phyloP scores from a whole-genome alignment of 164 flowering plant genomes.

The Aristolochia contorta region DNA sequence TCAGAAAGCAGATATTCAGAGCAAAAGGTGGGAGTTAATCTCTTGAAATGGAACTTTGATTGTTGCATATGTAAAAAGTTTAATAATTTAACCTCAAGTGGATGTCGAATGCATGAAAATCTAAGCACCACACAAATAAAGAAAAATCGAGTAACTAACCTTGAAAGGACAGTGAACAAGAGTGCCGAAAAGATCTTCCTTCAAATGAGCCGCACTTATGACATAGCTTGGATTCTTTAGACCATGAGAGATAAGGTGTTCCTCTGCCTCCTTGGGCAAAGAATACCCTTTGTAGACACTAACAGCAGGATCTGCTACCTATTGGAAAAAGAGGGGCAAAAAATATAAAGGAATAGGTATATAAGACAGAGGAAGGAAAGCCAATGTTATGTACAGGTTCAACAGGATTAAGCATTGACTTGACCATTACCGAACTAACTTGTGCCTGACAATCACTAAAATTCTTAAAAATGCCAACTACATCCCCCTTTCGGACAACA shows the following conservation, averaged over 20 bases:
- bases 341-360: background rate
- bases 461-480: slow-evolving; percentile 70
- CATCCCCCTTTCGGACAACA: slow-evolving; percentile 86
- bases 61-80: too few relatives aligned
- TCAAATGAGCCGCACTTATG: slow-evolving; percentile 52
- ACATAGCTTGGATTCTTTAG: slow-evolving; percentile 70
- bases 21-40: too few relatives aligned
- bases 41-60: too few relatives aligned
- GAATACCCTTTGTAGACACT: slow-evolving; percentile 73
- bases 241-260: slow-evolving; percentile 52
- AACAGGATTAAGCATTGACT: background rate
- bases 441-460: slow-evolving; percentile 76
- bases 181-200: slow-evolving; percentile 54
- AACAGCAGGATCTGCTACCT: slow-evolving; percentile 80
- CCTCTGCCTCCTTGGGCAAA: slow-evolving; percentile 57
- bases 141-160: slow-evolving; percentile 24
- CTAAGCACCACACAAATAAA: background rate
- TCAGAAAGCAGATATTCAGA: too few relatives aligned
- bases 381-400: background rate
- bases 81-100: too few relatives aligned
- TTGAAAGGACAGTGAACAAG: slow-evolving; percentile 61
- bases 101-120: background rate
- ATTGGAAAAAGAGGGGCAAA: slow-evolving; percentile 6
- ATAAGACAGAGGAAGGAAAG: background rate
- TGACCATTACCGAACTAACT: slow-evolving; percentile 35